Evolutionary conservation across 192 early-diverging fungal genomes (phyloP).

Genomic region (Phycomyces nitens): DNA sequence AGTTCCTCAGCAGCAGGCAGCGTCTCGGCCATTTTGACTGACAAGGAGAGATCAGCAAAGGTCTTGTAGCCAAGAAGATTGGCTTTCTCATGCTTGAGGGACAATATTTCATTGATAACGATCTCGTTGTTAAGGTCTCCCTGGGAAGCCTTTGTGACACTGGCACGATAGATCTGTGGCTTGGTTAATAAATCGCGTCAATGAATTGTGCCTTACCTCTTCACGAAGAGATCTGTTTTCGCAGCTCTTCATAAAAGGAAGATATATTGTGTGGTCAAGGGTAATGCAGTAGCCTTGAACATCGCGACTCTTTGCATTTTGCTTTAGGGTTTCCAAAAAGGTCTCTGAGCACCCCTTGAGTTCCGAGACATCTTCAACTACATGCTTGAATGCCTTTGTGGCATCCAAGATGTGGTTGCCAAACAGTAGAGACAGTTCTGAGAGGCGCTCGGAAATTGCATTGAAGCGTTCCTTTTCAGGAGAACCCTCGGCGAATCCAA

Average conservation of each 20-base stretch:
- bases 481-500: slow-evolving; percentile 39
- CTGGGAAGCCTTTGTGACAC: slow-evolving; percentile 47
- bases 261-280: slow-evolving; percentile 47
- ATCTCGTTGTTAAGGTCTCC: slow-evolving; percentile 50
- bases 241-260: slow-evolving; percentile 57
- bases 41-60: slow-evolving; percentile 50
- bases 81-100: slow-evolving; percentile 50
- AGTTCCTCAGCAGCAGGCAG: slow-evolving; percentile 40
- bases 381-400: slow-evolving; percentile 47
- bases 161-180: slow-evolving; percentile 43
- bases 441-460: slow-evolving; percentile 44
- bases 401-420: slow-evolving; percentile 54
- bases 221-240: slow-evolving; percentile 50
- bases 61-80: slow-evolving; percentile 43
- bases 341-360: slow-evolving; percentile 45
- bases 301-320: slow-evolving; percentile 37
- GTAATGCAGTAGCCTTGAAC: slow-evolving; percentile 50
- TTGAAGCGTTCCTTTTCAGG: slow-evolving; percentile 48
- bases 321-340: slow-evolving; percentile 41
- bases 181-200: background rate
- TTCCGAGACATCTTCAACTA: slow-evolving; percentile 36
- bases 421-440: slow-evolving; percentile 47
- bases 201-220: too few relatives aligned
- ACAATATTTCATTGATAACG: slow-evolving; percentile 53
- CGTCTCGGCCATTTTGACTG: slow-evolving; percentile 54